Base-by-base conservation (phyloP, 306 rosid genomes). In the Parietaria judaica region DNA sequence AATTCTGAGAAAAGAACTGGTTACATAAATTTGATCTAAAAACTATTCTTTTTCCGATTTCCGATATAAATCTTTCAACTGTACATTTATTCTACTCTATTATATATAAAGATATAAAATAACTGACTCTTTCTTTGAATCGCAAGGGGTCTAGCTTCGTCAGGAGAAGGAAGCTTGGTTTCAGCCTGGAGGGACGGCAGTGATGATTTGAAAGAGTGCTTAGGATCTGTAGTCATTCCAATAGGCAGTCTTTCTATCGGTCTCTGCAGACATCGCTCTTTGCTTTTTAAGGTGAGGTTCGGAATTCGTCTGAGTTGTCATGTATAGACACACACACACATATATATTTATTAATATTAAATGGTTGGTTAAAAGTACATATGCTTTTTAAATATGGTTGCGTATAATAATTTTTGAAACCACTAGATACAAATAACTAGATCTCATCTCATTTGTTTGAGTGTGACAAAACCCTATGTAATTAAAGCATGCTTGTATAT, bases 211-310 rank as follows among this genome's bases (percentile, higher is more conserved):
- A 94, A 84, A 82, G 86, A 84, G 59, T 79, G 91, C 80, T 76
- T 88, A 76, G 89, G 95, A 66, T 89, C 97, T 63, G 89, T 94
- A 66, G 99, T 94, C 66, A 72, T 94, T 84, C 99, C 97, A 37
- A 77, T 94, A 68, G 94, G 99, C 71, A 87, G 94, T 77, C 83
- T 94, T 53, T 84, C 97, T 39, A 71, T 81, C 60, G 99, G 99
- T 81, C 90, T 84, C 52, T 94, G 99, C 80, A 83, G 97, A 74
- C 99, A 94, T 79, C 99, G 99, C 49, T 85, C 99, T 60, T 60
- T 84, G 78, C 70, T 94, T 67, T 94, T 94, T 80, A 94, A 94
- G 76, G 99, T 92, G 82, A 88, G 95, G 73, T 57, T 59, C 72
- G 64, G 34, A 48, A 47, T 64, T 7, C 50, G 13, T 23, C 1